These are phyloP conservation scores for Piper longum DNA, from an alignment of 164 flowering plant genomes.

Conservation along the genomic window DNA sequence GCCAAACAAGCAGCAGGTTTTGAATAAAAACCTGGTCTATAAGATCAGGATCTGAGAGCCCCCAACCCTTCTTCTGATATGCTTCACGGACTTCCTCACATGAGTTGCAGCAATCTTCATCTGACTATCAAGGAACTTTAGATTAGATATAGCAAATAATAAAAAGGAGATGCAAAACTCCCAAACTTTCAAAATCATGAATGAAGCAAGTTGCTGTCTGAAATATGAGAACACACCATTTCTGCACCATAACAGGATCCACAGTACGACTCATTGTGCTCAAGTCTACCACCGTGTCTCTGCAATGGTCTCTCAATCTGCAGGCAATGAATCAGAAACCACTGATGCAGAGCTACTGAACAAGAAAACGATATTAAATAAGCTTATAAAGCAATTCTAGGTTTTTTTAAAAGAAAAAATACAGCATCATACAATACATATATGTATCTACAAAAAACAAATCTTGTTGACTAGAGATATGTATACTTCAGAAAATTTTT, in stretches of 20 bases:
- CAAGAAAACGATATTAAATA: neutral
- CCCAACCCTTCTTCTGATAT: constrained; percentile 69
- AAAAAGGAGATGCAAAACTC: neutral
- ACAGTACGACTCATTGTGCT: constrained; percentile 62
- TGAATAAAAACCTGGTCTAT: constrained; percentile 49
- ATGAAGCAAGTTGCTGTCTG: too few species aligned
- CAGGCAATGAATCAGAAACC: neutral
- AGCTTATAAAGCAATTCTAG: too few species aligned
- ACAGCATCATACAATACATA: too few species aligned
- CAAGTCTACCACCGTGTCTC: constrained; percentile 76
- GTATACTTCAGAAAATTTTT: too few species aligned
- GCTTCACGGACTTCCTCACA: constrained; percentile 82
- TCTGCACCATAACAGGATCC: constrained; percentile 81
- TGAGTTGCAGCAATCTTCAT: constrained; percentile 63
- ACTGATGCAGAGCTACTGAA: neutral
- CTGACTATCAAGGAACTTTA: constrained; percentile 28
- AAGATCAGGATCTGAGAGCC: constrained; percentile 45
- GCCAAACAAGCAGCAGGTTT: neutral
- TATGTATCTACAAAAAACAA: too few species aligned
- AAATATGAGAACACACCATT: constrained; percentile 22
- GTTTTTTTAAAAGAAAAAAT: too few species aligned
- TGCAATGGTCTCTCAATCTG: constrained; percentile 77
- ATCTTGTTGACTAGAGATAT: too few species aligned
- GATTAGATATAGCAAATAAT: neutral
- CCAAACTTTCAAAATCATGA: neutral